Conservation (phyloP, 208 protist species). For the Wallacemonas sp. region DNA sequence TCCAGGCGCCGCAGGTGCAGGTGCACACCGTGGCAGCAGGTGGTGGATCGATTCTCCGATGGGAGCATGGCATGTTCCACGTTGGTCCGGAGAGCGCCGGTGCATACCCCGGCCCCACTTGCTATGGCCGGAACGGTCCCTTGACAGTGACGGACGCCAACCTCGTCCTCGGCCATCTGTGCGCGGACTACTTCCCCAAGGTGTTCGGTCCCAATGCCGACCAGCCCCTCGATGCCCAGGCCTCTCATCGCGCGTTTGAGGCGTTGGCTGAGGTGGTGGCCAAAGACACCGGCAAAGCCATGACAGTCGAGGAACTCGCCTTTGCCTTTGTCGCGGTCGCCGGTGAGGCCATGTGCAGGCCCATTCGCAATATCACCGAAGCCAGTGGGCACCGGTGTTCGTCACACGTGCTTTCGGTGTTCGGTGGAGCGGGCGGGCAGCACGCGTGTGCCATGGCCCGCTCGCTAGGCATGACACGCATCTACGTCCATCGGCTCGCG, state of each 20-base stretch:
- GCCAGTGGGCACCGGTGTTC: slow-evolving; percentile 84
- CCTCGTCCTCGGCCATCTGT: slow-evolving; percentile 90
- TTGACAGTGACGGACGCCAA: slow-evolving; percentile 96
- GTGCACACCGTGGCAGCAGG: slow-evolving; percentile 97
- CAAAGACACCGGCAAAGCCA: slow-evolving; percentile 22
- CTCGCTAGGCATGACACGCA: slow-evolving; percentile 71
- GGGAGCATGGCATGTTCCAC: slow-evolving; percentile 85
- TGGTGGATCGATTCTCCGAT: slow-evolving; percentile 92
- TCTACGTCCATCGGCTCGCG: slow-evolving; percentile 75
- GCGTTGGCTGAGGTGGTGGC: slow-evolving; percentile 63
- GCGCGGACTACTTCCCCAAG: slow-evolving; percentile 92
- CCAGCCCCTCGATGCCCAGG: slow-evolving; percentile 56
- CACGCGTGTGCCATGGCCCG: slow-evolving; percentile 94
- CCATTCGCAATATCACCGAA: slow-evolving; percentile 93
- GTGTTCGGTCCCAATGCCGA: slow-evolving; percentile 91
- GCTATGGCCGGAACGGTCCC: slow-evolving; percentile 92
- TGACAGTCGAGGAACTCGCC: slow-evolving; percentile 84
- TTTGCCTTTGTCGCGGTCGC: slow-evolving; percentile 93
- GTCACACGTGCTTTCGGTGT: slow-evolving; percentile 88
- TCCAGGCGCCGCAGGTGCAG: slow-evolving; percentile 94
- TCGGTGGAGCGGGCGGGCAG: slow-evolving; percentile 94
- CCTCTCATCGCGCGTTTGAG: slow-evolving; percentile 55
- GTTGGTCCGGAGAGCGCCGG: slow-evolving; percentile 93
- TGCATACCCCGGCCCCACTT: slow-evolving; percentile 91
- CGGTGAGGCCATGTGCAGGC: slow-evolving; percentile 95